Conservation (phyloP, 2,329 filamentous ascomycete genomes). For the Dactylellina haptotyla region DNA sequence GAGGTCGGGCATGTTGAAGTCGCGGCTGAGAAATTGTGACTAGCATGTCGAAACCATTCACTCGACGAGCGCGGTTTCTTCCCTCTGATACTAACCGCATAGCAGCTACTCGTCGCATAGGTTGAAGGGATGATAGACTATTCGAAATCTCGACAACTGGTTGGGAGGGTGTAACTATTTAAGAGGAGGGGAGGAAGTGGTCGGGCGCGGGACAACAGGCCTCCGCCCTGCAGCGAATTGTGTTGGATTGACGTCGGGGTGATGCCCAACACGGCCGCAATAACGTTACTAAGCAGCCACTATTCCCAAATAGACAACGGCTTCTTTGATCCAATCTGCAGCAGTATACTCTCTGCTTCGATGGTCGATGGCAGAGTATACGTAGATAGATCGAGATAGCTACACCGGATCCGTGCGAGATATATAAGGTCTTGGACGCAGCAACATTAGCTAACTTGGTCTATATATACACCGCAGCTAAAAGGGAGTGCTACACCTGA, state of each 20-base stretch:
- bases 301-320: background rate
- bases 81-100: background rate
- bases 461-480: too few relatives aligned
- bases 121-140: background rate
- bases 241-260: constrained; percentile 25
- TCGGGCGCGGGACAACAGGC: constrained; percentile 34
- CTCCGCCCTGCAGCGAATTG: background rate
- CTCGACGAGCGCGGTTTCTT: background rate
- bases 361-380: too few relatives aligned
- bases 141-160: too few relatives aligned
- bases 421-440: too few relatives aligned
- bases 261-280: background rate
- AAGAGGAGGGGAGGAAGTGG: background rate
- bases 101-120: background rate
- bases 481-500: too few relatives aligned
- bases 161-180: constrained; percentile 4
- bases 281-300: background rate
- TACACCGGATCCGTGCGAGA: too few relatives aligned
- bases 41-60: constrained; percentile 8
- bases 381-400: too few relatives aligned
- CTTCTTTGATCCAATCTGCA: too few relatives aligned
- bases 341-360: too few relatives aligned
- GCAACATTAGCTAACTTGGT: too few relatives aligned
- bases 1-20: constrained; percentile 61
- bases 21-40: background rate